These are phyloP conservation scores for Diphasiastrum complanatum DNA, from an alignment of 83 land plant genomes.

Conservation along the genomic window DNA sequence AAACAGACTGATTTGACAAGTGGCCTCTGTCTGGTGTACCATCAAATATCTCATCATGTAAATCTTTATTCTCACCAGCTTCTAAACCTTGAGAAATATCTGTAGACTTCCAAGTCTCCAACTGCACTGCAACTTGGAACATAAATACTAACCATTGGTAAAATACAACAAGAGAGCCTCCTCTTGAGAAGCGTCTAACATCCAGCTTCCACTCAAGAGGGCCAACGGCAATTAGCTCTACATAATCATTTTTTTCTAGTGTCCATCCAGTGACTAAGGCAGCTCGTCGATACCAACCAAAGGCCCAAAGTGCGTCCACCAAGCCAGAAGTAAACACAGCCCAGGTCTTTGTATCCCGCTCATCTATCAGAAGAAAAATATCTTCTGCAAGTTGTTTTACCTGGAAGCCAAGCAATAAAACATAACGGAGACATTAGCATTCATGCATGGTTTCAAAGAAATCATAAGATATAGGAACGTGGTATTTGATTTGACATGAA, in stretches of 20 bases:
- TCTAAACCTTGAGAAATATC: slow-evolving; percentile 1
- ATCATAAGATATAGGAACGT: too few species aligned
- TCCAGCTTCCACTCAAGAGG: slow-evolving; percentile 27
- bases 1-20: too few species aligned
- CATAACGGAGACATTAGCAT: not conserved
- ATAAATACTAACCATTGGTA: slow-evolving; percentile 26
- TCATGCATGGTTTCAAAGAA: too few species aligned
- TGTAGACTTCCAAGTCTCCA: not conserved
- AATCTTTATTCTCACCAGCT: too few species aligned
- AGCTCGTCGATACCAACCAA: slow-evolving; percentile 34
- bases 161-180: slow-evolving; percentile 23
- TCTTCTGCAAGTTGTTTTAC: slow-evolving; percentile 11
- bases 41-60: too few species aligned
- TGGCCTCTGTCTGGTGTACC: too few species aligned
- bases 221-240: not conserved
- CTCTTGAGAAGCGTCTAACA: slow-evolving; percentile 24
- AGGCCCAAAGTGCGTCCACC: slow-evolving; percentile 29
- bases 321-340: slow-evolving; percentile 22
- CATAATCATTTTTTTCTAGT: slow-evolving; percentile 9
- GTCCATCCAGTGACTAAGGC: slow-evolving; percentile 23
- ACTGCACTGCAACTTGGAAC: slow-evolving; percentile 9
- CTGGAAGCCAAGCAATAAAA: slow-evolving; percentile 4
- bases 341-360: slow-evolving; percentile 23
- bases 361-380: slow-evolving; percentile 6
- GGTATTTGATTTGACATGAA: too few species aligned